A percentile compares a stretch with the other conserved stretches of the same genome.
These are phyloP conservation scores for Trametes elegans DNA, from an alignment of 768 basidiomycete species.

Conservation along the genomic window DNA sequence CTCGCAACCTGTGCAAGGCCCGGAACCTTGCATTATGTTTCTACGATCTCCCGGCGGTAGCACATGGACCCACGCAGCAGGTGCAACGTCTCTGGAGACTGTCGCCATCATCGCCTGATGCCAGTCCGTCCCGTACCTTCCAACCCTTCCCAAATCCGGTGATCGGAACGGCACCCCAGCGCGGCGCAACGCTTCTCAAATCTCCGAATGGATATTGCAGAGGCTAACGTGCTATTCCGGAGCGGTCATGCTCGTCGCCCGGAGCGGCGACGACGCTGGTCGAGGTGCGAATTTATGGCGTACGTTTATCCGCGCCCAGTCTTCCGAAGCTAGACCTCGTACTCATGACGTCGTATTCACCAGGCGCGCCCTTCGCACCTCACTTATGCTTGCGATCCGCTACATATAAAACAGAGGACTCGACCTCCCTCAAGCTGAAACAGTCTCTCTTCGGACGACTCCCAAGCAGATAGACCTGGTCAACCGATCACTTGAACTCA, in stretches of 20 bases:
- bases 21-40: neutral
- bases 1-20: neutral
- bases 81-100: neutral
- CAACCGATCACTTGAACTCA: neutral
- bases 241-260: neutral
- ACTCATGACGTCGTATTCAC: neutral
- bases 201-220: neutral
- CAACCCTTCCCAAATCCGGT: neutral
- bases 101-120: constrained; percentile 2
- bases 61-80: constrained; percentile 6
- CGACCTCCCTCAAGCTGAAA: neutral
- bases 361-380: neutral
- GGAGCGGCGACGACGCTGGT: neutral
- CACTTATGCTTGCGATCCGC: neutral
- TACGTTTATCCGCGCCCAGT: constrained; percentile 6
- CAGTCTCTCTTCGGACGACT: neutral
- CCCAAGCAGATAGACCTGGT: neutral
- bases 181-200: neutral
- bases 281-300: constrained; percentile 4
- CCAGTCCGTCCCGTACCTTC: constrained; percentile 3
- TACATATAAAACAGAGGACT: neutral
- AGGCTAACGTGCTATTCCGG: neutral
- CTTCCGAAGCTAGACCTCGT: neutral
- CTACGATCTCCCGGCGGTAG: neutral
- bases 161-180: constrained; percentile 6